Evolutionary conservation across 2,329 filamentous ascomycete genomes (phyloP).

Genomic region (Talaromyces sp.): DNA sequence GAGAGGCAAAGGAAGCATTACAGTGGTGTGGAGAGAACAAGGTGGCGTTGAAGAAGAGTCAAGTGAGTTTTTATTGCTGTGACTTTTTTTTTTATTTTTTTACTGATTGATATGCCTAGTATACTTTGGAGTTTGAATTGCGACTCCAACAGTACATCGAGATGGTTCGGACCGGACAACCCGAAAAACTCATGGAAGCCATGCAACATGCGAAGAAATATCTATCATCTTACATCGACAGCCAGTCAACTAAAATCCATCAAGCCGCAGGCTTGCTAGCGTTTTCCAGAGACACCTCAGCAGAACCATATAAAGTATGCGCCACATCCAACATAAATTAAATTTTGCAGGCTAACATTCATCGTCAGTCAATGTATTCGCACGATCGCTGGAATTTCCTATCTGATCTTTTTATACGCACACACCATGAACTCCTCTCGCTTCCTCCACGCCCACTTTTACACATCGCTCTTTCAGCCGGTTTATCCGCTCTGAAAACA

Average conservation of each 20-base stretch:
- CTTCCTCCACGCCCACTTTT: constrained; percentile 79
- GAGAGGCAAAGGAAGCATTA: constrained; percentile 72
- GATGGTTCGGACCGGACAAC: constrained; percentile 65
- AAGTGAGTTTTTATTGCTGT: constrained; percentile 48
- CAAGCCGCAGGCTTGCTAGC: constrained; percentile 77
- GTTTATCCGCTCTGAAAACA: constrained; percentile 91
- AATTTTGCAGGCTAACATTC: neutral
- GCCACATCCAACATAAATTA: neutral
- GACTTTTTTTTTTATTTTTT: constrained; percentile 3
- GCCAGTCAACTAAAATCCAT: constrained; percentile 63
- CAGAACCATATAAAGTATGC: constrained; percentile 56
- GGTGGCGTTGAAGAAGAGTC: constrained; percentile 81
- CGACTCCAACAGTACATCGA: constrained; percentile 94
- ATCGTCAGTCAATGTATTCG: constrained; percentile 63
- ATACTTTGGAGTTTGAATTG: constrained; percentile 86
- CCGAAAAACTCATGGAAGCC: constrained; percentile 66
- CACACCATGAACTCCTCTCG: constrained; percentile 79
- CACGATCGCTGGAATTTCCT: constrained; percentile 68
- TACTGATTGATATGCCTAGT: constrained; percentile 41
- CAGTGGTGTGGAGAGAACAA: constrained; percentile 93
- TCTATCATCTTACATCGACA: constrained; percentile 64
- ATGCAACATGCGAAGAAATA: constrained; percentile 78
- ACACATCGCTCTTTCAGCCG: constrained; percentile 84
- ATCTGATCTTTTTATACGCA: constrained; percentile 73
- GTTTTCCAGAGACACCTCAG: constrained; percentile 57